Conservation (phyloP, 2,329 filamentous ascomycete species). For the Malbranchea zuffiana region DNA sequence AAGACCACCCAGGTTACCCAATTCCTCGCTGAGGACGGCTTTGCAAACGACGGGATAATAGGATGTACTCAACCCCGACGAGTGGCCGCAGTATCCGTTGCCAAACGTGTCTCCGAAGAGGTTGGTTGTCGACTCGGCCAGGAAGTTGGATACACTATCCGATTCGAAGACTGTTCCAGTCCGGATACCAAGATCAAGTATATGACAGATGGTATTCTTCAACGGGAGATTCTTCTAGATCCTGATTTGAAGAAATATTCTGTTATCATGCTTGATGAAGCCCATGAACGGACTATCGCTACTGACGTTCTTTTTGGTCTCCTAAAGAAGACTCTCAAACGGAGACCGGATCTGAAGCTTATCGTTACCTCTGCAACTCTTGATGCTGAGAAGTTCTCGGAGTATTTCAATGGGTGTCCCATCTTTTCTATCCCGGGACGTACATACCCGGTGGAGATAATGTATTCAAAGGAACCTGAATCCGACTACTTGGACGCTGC, state of each 20-base stretch:
- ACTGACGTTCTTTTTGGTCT: conserved; percentile 92
- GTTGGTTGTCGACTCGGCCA: conserved; percentile 83
- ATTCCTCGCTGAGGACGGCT: conserved; percentile 85
- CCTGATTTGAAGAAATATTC: conserved; percentile 82
- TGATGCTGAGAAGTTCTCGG: conserved; percentile 93
- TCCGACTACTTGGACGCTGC: conserved; percentile 91
- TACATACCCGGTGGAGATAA: conserved; percentile 89
- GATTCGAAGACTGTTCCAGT: conserved; percentile 89
- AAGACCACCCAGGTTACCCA: conserved; percentile 97
- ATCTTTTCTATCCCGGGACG: conserved; percentile 95
- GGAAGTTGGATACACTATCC: conserved; percentile 93
- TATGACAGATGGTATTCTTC: conserved; percentile 98
- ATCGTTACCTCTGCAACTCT: conserved; percentile 95
- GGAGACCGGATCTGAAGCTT: conserved; percentile 76
- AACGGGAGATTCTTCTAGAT: conserved; percentile 88
- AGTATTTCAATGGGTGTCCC: conserved; percentile 90
- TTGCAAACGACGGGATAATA: conserved; percentile 76
- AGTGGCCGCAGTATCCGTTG: conserved; percentile 95
- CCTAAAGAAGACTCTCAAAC: conserved; percentile 82
- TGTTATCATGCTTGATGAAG: conserved; percentile 96
- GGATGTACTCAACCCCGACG: conserved; percentile 95
- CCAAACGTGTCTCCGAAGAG: conserved; percentile 91
- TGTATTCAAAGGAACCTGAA: conserved; percentile 91
- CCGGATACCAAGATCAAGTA: conserved; percentile 92
- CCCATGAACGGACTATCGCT: conserved; percentile 91